Base-by-base conservation (phyloP, 441 rosid genomes). In the Isatis lusitanica region DNA sequence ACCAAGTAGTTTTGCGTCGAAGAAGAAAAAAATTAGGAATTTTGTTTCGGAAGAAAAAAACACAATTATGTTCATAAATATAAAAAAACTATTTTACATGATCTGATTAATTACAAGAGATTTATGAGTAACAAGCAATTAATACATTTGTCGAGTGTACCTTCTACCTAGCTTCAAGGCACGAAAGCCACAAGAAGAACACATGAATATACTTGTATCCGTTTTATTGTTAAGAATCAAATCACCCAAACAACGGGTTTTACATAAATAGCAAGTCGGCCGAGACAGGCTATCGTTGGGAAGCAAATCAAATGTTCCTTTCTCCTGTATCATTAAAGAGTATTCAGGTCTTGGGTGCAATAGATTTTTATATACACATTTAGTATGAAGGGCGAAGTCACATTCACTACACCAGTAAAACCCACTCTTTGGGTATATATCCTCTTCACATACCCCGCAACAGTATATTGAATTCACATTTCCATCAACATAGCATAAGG, bases 1-100 rank as follows among this genome's bases (percentile, higher is more conserved):
- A 75, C 96, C 96, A n/a, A 24, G 26, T 24, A 24, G 26, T 3
- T 31, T 16, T 63, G 26, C 26, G 26, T 24, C 26, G 26, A 24
- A 3, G 26, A 24, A 24, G 26, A 24, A 24, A 24, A 24, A 24
- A 3, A 24, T 24, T 24, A 24, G 26, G 26, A 24, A 24, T 24
- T 24, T 24, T 24, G 3, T n/a, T n/a, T n/a, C n/a, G n/a, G n/a
- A n/a, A n/a, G n/a, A n/a, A n/a, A n/a, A n/a, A n/a, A n/a, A n/a
- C n/a, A n/a, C 26, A 24, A 24, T 24, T 24, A 24, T 24, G 26
- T 24, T 24, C 3, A 24, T 24, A 24, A 24, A 24, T 24, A n/a
- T n/a, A n/a, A n/a, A 24, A 24, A 24, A 3, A 1, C 3, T 24
- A 1, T 24, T 24, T 24, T 3, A 24, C 17, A 44, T 31, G 51